Conservation (phyloP, 192 early-diverging fungal genomes). For the Coemansia sp. region DNA sequence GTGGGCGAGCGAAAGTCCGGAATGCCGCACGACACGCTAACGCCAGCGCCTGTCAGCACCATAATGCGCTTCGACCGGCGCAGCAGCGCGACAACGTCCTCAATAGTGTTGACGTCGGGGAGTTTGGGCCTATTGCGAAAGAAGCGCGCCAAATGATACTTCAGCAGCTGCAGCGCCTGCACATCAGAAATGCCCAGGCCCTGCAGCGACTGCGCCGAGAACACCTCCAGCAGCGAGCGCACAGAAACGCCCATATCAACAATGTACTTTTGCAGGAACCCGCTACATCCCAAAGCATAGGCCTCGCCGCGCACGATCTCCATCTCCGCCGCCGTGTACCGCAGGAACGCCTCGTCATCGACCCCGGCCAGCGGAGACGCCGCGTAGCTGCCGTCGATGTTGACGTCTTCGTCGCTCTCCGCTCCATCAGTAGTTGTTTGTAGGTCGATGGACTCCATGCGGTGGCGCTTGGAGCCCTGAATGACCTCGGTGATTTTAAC, state of each 20-base stretch:
- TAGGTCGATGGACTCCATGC: background rate
- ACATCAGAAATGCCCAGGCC: conserved; percentile 50
- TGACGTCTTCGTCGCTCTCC: conserved; percentile 19
- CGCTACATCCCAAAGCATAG: conserved; percentile 25
- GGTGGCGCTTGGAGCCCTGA: conserved; percentile 23
- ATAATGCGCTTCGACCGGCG: conserved; percentile 69
- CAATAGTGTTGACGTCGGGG: conserved; percentile 57
- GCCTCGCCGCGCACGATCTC: conserved; percentile 41
- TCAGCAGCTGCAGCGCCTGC: conserved; percentile 62
- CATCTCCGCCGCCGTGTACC: conserved; percentile 33
- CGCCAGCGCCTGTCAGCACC: conserved; percentile 90
- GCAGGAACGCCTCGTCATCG: conserved; percentile 5
- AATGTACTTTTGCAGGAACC: conserved; percentile 67
- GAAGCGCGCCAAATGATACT: conserved; percentile 57
- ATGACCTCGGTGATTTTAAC: background rate
- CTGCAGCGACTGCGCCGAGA: conserved; percentile 50
- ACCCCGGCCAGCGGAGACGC: conserved; percentile 28
- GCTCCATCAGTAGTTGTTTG: background rate
- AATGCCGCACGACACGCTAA: conserved; percentile 88
- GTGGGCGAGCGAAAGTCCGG: conserved; percentile 94
- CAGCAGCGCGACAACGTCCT: conserved; percentile 66
- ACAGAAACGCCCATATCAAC: conserved; percentile 53
- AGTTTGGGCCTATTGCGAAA: conserved; percentile 59
- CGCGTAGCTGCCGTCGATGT: conserved; percentile 48
- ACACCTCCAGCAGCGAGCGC: conserved; percentile 64